Evolutionary conservation across 2,329 filamentous ascomycete genomes (phyloP).

Genomic region (Chaetomium strumarium): DNA sequence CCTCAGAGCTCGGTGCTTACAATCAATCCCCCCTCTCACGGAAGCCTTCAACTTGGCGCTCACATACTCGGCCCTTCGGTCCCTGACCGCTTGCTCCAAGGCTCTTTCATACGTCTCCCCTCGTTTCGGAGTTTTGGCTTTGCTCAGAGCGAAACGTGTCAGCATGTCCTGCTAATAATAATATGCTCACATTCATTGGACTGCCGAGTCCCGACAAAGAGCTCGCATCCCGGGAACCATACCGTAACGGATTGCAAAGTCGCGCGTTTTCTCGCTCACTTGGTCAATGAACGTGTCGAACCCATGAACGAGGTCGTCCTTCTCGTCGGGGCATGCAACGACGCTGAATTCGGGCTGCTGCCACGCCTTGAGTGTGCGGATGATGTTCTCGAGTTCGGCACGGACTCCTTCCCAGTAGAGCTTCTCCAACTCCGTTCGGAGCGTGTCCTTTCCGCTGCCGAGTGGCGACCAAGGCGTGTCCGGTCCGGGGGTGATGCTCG

Average conservation of each 20-base stretch:
- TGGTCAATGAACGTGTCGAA: not conserved
- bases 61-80: not conserved
- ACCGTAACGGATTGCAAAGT: not conserved
- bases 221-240: too few relatives aligned
- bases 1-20: not conserved
- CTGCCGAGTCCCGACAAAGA: too few relatives aligned
- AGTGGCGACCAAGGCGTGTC: not conserved
- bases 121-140: not conserved
- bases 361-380: not conserved
- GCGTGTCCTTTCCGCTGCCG: not conserved
- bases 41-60: not conserved
- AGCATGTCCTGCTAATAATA: too few relatives aligned
- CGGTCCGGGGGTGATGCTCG: not conserved
- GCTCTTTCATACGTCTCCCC: not conserved
- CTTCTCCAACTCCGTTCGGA: not conserved
- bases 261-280: not conserved
- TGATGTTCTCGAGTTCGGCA: constrained; percentile 2
- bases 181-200: too few relatives aligned
- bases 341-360: not conserved
- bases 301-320: not conserved
- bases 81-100: not conserved
- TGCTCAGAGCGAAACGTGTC: too few relatives aligned
- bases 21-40: not conserved
- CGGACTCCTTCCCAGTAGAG: not conserved
- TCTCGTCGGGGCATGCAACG: not conserved